Percentiles rank a stretch among this genome's conserved stretches.
Evolutionary conservation across 1,139 yeast species (phyloP).

Genomic region (Blastobotrys serpentis): DNA sequence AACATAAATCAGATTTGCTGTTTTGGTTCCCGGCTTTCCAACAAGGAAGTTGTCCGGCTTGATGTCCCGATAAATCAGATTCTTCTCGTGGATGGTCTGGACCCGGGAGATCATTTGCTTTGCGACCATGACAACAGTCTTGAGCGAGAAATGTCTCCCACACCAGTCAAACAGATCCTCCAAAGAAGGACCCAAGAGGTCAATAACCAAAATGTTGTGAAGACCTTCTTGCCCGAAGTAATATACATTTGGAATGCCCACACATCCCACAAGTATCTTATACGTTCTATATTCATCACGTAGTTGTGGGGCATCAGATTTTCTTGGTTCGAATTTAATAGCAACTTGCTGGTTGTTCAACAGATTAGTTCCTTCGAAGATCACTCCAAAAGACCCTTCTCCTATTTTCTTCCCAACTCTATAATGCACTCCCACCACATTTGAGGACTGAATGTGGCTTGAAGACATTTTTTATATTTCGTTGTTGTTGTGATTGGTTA

Average conservation of each 20-base stretch:
- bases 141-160: conserved; percentile 81
- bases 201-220: conserved; percentile 90
- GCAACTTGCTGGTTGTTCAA: conserved; percentile 78
- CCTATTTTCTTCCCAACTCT: conserved; percentile 97
- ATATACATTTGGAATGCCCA: conserved; percentile 91
- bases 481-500: conserved; percentile 7
- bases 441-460: conserved; percentile 40
- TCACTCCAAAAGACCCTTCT: conserved; percentile 96
- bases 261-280: conserved; percentile 75
- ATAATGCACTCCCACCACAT: conserved; percentile 73
- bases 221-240: conserved; percentile 98
- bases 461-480: conserved; percentile 25
- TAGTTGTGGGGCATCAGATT: conserved; percentile 96
- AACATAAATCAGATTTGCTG: conserved; percentile 53
- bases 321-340: conserved; percentile 79
- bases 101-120: conserved; percentile 88
- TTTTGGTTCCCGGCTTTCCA: conserved; percentile 56
- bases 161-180: conserved; percentile 99
- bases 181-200: conserved; percentile 88
- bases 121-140: conserved; percentile 88
- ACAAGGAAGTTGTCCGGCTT: conserved; percentile 94
- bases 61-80: conserved; percentile 88
- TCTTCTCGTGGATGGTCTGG: conserved; percentile 84
- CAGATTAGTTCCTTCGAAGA: conserved; percentile 90
- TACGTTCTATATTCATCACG: conserved; percentile 95